Evolutionary conservation across 306 rosid genomes (phyloP).

Genomic region (Fagus sylvatica): DNA sequence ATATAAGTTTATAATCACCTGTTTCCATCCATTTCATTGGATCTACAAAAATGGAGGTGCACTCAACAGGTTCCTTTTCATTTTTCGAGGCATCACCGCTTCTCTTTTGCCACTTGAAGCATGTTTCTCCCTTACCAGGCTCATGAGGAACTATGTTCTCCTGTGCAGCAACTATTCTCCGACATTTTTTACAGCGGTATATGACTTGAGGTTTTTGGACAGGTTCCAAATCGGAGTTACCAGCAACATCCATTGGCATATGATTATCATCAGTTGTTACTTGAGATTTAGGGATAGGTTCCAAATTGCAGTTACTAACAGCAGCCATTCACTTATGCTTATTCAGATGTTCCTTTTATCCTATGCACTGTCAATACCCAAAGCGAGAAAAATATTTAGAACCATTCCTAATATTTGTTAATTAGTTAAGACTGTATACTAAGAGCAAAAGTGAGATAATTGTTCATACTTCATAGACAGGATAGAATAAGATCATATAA

Average conservation of each 20-base stretch:
- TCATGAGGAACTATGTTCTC: conserved; percentile 65
- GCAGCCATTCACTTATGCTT: neutral
- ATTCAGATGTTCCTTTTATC: neutral
- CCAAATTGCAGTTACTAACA: neutral
- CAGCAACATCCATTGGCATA: conserved; percentile 45
- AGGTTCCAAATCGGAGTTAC: conserved; percentile 40
- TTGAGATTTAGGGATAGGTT: neutral
- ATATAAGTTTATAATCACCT: conserved; percentile 39
- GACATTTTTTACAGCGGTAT: conserved; percentile 80
- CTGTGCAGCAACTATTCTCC: conserved; percentile 72
- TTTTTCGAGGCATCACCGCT: conserved; percentile 34
- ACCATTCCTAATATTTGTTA: neutral
- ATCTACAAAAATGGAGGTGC: conserved; percentile 81
- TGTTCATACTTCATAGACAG: too few species aligned
- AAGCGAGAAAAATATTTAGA: neutral
- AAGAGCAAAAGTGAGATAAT: neutral
- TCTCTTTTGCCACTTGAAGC: conserved; percentile 76
- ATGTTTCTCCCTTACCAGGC: conserved; percentile 67
- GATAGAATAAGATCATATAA: neutral
- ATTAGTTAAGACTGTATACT: neutral
- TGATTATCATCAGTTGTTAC: neutral
- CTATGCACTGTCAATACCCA: neutral
- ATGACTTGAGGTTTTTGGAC: conserved; percentile 39
- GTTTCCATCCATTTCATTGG: conserved; percentile 92
- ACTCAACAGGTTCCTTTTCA: conserved; percentile 45